Evolutionary conservation across 441 rosid genomes (phyloP).

Genomic region (Corymbia citriodora): DNA sequence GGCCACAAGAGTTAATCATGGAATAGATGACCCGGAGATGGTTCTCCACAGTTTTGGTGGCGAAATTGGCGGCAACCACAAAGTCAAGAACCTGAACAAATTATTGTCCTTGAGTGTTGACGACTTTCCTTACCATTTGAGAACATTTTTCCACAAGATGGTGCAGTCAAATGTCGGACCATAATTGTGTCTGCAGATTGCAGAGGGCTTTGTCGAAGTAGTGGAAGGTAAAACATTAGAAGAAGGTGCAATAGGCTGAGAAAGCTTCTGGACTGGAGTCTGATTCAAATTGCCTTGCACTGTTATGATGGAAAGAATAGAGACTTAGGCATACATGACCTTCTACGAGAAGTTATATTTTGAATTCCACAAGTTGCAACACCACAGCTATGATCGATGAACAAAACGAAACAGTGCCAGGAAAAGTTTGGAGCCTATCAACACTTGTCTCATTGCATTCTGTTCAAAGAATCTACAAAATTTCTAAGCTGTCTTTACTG

Average conservation of each 20-base stretch:
- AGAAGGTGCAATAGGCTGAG: background rate
- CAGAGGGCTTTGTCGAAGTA: background rate
- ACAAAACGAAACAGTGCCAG: fast-evolving
- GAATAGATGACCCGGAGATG: background rate
- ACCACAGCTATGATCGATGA: background rate
- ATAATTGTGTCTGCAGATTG: background rate
- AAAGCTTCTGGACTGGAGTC: background rate
- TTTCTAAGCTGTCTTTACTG: background rate
- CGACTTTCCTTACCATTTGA: background rate
- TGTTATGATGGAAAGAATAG: background rate
- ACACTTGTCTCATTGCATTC: background rate
- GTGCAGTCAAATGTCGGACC: background rate
- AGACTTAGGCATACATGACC: background rate
- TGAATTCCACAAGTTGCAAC: background rate
- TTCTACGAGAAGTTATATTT: background rate
- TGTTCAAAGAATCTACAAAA: background rate
- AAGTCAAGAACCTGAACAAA: background rate
- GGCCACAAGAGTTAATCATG: background rate
- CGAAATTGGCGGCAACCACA: background rate
- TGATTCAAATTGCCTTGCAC: background rate
- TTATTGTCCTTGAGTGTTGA: background rate
- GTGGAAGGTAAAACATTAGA: background rate
- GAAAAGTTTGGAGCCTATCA: background rate
- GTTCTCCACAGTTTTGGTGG: background rate
- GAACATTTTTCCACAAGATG: background rate